Conservation (phyloP, 2,329 filamentous ascomycete species). For the Zymoseptoria passerinii region DNA sequence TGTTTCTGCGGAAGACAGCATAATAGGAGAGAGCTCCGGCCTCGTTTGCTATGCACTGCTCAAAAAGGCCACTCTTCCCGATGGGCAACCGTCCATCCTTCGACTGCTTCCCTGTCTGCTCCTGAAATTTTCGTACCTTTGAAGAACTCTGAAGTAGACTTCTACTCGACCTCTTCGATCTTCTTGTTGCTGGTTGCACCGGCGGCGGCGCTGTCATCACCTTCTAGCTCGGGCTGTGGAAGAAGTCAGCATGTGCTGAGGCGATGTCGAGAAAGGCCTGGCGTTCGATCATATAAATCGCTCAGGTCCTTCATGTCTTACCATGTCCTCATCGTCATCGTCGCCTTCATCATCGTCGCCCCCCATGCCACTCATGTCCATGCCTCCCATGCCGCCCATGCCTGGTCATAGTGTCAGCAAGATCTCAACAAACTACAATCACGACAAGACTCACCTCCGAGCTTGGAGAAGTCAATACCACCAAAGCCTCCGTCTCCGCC, state of each 20-base stretch:
- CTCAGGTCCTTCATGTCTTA: background rate
- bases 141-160: background rate
- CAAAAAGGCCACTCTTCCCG: background rate
- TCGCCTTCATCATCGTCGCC: conserved; percentile 42
- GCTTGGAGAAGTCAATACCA: conserved; percentile 34
- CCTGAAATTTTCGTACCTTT: background rate
- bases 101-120: background rate
- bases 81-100: background rate
- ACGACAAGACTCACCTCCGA: conserved; percentile 51
- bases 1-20: background rate
- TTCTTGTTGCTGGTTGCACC: conserved; percentile 30
- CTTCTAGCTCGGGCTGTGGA: conserved; percentile 50
- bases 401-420: background rate
- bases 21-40: background rate
- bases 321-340: conserved; percentile 55
- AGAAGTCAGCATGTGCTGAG: background rate
- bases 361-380: conserved; percentile 29
- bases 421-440: background rate
- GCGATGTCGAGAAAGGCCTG: too few relatives aligned
- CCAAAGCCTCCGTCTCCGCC: conserved; percentile 27
- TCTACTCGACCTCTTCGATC: conserved; percentile 41
- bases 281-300: conserved; percentile 58
- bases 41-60: background rate
- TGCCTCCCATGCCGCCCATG: conserved; percentile 42
- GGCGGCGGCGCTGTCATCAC: conserved; percentile 39